Evolutionary conservation across 2,329 filamentous ascomycete genomes (phyloP), one percentile per base, ranked within the genome.

Genomic region (Chalaropsis ovoidea): DNA sequence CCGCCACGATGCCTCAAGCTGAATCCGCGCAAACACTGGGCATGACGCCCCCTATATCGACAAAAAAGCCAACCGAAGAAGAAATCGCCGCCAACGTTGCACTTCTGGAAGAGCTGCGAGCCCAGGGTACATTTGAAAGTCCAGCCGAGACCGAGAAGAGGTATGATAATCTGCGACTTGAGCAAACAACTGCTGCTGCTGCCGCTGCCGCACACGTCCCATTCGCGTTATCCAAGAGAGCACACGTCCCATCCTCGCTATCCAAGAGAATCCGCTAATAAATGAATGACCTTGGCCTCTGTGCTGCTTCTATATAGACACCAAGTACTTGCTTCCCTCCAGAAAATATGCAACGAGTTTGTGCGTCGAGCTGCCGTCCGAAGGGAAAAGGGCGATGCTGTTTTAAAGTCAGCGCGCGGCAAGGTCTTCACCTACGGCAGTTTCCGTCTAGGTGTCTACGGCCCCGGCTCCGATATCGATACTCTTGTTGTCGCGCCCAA

Each of bases 401-500:
- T 94, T 58, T 83, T 94, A 58, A 89, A 92, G 70, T 86, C 88
- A 72, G 89, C 92, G 5, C 89, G 92, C 64, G 94, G 92, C 69
- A 94, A 93, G 77, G 86, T 99, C 70, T 96, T 95, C 75, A 95
- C 93, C 0, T 99, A 94, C 75, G 94, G 94, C 69, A 97, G 94
- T 76, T 99, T 93, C 75, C 87, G 92, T 47, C 81, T 99, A 13
- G 94, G 94, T 68, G 94, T 97, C 27, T 96, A 89, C 75, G 92
- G 92, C 5, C 94, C 94, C 56, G 91, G 91, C 62, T 97, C 94
- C 60, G 94, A 99, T 84, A 97, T 99, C 71, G 94, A 99, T 77
- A 96, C 94, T 1, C 84, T 99, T 63, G 86, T 97, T 67, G 88
- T 96, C 62, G 92, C 87, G 15, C 94, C 94, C 10, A 92, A 90